Conservation (phyloP, 805 yeast genomes). For the Brettanomyces naardenensis region DNA sequence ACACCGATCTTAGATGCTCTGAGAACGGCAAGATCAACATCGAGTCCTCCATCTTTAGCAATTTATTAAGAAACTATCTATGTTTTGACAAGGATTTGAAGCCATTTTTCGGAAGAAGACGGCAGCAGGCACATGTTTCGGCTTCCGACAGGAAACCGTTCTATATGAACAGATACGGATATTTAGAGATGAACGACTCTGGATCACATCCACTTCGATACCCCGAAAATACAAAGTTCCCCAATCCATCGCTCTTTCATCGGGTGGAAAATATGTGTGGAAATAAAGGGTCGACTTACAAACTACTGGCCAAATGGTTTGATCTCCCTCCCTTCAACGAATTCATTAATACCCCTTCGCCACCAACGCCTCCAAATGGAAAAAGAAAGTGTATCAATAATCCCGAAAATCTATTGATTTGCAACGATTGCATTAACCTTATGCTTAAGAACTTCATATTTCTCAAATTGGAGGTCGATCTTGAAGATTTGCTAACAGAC, state of each 20-base stretch:
- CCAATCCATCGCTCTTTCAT: slow-evolving; percentile 23
- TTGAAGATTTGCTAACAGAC: slow-evolving; percentile 18
- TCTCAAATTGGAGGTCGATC: slow-evolving; percentile 22
- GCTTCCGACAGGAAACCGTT: slow-evolving; percentile 22
- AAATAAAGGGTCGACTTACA: slow-evolving; percentile 18
- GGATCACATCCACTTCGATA: slow-evolving; percentile 4
- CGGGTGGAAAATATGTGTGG: slow-evolving; percentile 19
- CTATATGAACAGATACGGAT: slow-evolving; percentile 22
- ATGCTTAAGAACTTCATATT: slow-evolving; percentile 22
- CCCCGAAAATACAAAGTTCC: slow-evolving; percentile 19
- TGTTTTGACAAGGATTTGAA: slow-evolving; percentile 20
- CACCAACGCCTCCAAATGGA: slow-evolving; percentile 27
- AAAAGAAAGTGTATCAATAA: slow-evolving; percentile 17
- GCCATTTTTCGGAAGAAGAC: slow-evolving; percentile 15
- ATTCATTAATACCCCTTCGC: slow-evolving; percentile 24
- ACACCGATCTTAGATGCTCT: slow-evolving; percentile 20
- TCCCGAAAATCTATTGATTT: slow-evolving; percentile 26
- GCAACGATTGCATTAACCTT: slow-evolving; percentile 19
- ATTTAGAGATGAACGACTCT: slow-evolving; percentile 12
- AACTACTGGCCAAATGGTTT: slow-evolving; percentile 27
- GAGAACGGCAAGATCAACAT: slow-evolving; percentile 16
- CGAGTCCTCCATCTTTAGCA: slow-evolving; percentile 24
- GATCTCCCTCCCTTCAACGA: slow-evolving; percentile 29
- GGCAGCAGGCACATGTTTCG: slow-evolving; percentile 10
- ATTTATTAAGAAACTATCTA: slow-evolving; percentile 21